phyloP scores from a whole-genome alignment of 495 filamentous ascomycete species.

The Penicillium alfredii region DNA sequence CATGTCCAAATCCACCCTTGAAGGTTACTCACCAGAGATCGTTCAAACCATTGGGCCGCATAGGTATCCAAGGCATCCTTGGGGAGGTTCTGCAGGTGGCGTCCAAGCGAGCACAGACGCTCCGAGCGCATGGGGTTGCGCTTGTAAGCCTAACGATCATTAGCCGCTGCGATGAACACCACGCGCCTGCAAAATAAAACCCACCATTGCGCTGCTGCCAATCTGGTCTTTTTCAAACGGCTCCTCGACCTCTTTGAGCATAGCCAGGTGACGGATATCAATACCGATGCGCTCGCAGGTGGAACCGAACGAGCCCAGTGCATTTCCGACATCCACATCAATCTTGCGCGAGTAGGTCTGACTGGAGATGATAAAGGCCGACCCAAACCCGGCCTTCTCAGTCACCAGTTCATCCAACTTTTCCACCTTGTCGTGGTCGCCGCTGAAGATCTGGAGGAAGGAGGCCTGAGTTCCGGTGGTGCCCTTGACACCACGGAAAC shows the following conservation, averaged over 20 bases:
- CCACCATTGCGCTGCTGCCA: slow-evolving; percentile 48
- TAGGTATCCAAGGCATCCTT: slow-evolving; percentile 72
- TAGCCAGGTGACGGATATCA: slow-evolving; percentile 76
- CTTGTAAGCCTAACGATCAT: slow-evolving; percentile 67
- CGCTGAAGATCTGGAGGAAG: slow-evolving; percentile 77
- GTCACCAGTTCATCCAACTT: slow-evolving; percentile 67
- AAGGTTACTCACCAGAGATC: slow-evolving; percentile 44
- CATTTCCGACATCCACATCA: slow-evolving; percentile 74
- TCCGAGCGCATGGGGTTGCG: slow-evolving; percentile 88
- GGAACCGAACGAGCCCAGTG: slow-evolving; percentile 73
- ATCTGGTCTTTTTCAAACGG: slow-evolving; percentile 71
- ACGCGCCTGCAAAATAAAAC: slow-evolving; percentile 12
- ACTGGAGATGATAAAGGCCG: slow-evolving; percentile 65
- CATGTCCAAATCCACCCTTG: not conserved
- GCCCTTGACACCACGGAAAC: slow-evolving; percentile 80
- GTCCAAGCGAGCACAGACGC: slow-evolving; percentile 71
- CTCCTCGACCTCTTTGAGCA: slow-evolving; percentile 81
- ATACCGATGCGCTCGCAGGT: slow-evolving; percentile 69
- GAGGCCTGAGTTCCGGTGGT: slow-evolving; percentile 75
- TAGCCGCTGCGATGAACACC: too few species aligned
- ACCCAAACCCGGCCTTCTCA: slow-evolving; percentile 75
- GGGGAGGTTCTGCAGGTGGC: slow-evolving; percentile 58
- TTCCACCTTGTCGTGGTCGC: slow-evolving; percentile 73
- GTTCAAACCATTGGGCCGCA: slow-evolving; percentile 78
- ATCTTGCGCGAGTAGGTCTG: slow-evolving; percentile 86